phyloP scores from a whole-genome alignment of 1,284 basidiomycete species.

The Microbotryum violaceum region DNA sequence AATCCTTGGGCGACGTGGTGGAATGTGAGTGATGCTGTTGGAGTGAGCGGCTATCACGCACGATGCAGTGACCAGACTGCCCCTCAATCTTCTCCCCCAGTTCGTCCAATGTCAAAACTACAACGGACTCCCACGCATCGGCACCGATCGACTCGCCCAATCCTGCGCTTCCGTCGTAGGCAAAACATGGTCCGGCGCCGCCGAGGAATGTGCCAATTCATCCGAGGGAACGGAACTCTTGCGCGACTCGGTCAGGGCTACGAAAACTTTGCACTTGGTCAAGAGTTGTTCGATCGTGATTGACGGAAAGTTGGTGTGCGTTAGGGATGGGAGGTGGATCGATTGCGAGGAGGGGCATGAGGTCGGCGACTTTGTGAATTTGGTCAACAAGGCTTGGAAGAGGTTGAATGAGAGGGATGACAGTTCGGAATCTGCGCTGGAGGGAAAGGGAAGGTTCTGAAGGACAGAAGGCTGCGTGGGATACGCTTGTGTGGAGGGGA shows the following conservation, averaged over 20 bases:
- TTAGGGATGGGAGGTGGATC: constrained; percentile 26
- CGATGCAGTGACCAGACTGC: too few relatives aligned
- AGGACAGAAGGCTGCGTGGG: too few relatives aligned
- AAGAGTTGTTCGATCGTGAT: constrained; percentile 34
- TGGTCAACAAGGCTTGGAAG: constrained; percentile 2
- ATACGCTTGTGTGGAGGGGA: too few relatives aligned
- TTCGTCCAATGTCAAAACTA: constrained; percentile 31
- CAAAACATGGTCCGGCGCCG: constrained; percentile 13
- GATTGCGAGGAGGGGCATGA: constrained; percentile 23
- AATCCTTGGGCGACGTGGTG: constrained; percentile 20
- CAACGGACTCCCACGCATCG: constrained; percentile 27
- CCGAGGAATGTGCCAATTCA: constrained; percentile 20
- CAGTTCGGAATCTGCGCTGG: too few relatives aligned
- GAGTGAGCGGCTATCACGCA: too few relatives aligned
- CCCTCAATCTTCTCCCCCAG: background rate
- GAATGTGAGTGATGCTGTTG: constrained; percentile 11
- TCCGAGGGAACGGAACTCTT: constrained; percentile 21
- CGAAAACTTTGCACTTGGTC: constrained; percentile 11
- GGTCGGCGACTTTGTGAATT: constrained; percentile 16
- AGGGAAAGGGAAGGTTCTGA: too few relatives aligned
- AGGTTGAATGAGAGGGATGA: background rate
- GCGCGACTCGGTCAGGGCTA: constrained; percentile 10
- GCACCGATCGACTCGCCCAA: constrained; percentile 22
- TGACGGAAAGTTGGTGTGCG: constrained; percentile 17
- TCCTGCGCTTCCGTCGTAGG: constrained; percentile 31